Evolutionary conservation across 768 basidiomycete species (phyloP).

Genomic region (Panaeolus papilionaceus): DNA sequence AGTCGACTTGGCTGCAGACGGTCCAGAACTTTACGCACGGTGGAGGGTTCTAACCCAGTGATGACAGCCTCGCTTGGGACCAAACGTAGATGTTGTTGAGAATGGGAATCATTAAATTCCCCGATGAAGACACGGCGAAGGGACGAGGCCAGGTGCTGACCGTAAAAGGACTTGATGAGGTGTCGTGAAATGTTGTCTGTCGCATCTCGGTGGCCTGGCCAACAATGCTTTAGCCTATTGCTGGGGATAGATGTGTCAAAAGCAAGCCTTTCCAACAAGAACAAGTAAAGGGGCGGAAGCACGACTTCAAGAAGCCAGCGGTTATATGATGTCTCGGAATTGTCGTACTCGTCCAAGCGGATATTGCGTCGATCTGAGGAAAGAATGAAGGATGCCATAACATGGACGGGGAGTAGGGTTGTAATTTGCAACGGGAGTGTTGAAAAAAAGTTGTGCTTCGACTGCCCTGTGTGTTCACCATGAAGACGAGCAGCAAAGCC

Average conservation of each 20-base stretch:
- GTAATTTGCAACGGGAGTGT: slow-evolving; percentile 47
- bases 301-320: slow-evolving; percentile 45
- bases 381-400: slow-evolving; percentile 53
- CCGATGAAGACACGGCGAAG: slow-evolving; percentile 31
- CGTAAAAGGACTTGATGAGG: slow-evolving; percentile 38
- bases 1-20: slow-evolving; percentile 30
- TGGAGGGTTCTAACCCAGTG: slow-evolving; percentile 28
- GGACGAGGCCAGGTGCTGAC: slow-evolving; percentile 29
- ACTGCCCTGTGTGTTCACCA: slow-evolving; percentile 9
- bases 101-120: slow-evolving; percentile 20
- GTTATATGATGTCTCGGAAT: slow-evolving; percentile 46
- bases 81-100: slow-evolving; percentile 22
- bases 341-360: slow-evolving; percentile 43
- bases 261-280: slow-evolving; percentile 38
- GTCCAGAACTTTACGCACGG: slow-evolving; percentile 30
- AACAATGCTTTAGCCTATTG: slow-evolving; percentile 32
- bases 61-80: slow-evolving; percentile 32
- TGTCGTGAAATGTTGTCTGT: slow-evolving; percentile 22
- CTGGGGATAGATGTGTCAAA: slow-evolving; percentile 28
- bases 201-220: slow-evolving; percentile 37
- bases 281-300: slow-evolving; percentile 45
- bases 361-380: slow-evolving; percentile 52
- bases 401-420: slow-evolving; percentile 50
- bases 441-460: slow-evolving; percentile 40
- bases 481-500: slow-evolving; percentile 38